Base-by-base conservation (phyloP, 1,139 yeast species). In the Kazachstania sp. region DNA sequence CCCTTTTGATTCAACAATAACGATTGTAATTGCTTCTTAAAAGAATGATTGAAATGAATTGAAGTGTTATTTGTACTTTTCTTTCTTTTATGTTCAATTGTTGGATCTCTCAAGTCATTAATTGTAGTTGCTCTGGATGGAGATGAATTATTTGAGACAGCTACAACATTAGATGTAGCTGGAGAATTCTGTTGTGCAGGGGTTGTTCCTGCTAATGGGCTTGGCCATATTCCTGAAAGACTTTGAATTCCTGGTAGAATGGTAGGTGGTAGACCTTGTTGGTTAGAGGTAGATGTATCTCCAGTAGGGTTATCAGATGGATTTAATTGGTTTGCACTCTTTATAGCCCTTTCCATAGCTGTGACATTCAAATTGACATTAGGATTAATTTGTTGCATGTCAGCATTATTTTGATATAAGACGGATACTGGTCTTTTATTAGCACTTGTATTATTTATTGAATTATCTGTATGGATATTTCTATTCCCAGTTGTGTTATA, bases 1-100 rank as follows among this genome's bases (percentile, higher is more conserved):
- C 56, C 63, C 41, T 58, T 59, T 44, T 60, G 61, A 41, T 55
- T 51, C 16, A 57, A 42, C 19, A 60, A 47, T 26, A 61, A 45
- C 6, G 57, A 51, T 37, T 54, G 57, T 16, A 60, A 50, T 42
- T 56, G 56, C 26, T 51, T 54, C 30, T 55, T 59, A 44, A 58
- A 56, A 7, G 50, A 37, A 30, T 55, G 60, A n/a, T 59, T 58
- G 44, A 52, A 48, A 49, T 54, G 50, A 31, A 39, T 39, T n/a
- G 23, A 16, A 16, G 23, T 31, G 8, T 39, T 34, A 16, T 39
- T 39, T 19, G 19, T 28, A 11, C 13, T 8, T 31, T 30, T 39
- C 36, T 39, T 39, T 16, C 34, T 26, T 8, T 18, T 16, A 38
- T 30, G 41, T 12, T 29, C 19, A 2, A 5, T 6, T 9, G 11